A percentile compares a stretch with the other conserved stretches of the same genome.
Evolutionary conservation across 2,329 filamentous ascomycete species (phyloP).

Genomic region (Orbilia javanica): DNA sequence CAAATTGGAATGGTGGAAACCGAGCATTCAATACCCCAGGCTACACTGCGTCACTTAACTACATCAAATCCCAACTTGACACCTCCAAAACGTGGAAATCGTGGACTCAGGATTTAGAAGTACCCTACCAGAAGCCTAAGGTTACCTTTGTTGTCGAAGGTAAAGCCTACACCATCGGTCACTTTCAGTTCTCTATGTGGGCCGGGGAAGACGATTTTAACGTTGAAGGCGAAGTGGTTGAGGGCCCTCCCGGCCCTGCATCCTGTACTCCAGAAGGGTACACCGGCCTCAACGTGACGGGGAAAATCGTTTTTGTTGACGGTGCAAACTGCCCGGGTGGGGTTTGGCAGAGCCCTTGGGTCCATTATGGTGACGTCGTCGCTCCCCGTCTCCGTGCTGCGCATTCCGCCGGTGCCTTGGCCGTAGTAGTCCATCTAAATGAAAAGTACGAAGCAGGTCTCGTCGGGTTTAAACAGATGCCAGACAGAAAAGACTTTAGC

Average conservation of each 20-base stretch:
- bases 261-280: slow-evolving; percentile 65
- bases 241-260: slow-evolving; percentile 65
- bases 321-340: slow-evolving; percentile 65
- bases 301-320: slow-evolving; percentile 66
- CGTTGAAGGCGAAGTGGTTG: slow-evolving; percentile 65
- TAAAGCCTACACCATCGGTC: slow-evolving; percentile 58
- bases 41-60: slow-evolving; percentile 73
- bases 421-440: slow-evolving; percentile 66
- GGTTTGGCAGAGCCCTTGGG: slow-evolving; percentile 64
- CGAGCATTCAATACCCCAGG: slow-evolving; percentile 73
- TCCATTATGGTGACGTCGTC: slow-evolving; percentile 64
- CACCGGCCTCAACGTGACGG: slow-evolving; percentile 65
- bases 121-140: slow-evolving; percentile 66
- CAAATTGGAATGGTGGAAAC: slow-evolving; percentile 71
- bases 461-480: not conserved
- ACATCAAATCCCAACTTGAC: slow-evolving; percentile 68
- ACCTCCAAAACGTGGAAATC: slow-evolving; percentile 62
- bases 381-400: slow-evolving; percentile 66
- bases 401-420: slow-evolving; percentile 65
- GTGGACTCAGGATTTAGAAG: slow-evolving; percentile 69
- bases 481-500: slow-evolving; percentile 59
- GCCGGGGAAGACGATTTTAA: slow-evolving; percentile 62
- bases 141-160: slow-evolving; percentile 63
- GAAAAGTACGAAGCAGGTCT: slow-evolving; percentile 62
- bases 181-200: slow-evolving; percentile 66